Conservation (phyloP, 169 alveolate genomes). For the Plasmodium knowlesi region DNA sequence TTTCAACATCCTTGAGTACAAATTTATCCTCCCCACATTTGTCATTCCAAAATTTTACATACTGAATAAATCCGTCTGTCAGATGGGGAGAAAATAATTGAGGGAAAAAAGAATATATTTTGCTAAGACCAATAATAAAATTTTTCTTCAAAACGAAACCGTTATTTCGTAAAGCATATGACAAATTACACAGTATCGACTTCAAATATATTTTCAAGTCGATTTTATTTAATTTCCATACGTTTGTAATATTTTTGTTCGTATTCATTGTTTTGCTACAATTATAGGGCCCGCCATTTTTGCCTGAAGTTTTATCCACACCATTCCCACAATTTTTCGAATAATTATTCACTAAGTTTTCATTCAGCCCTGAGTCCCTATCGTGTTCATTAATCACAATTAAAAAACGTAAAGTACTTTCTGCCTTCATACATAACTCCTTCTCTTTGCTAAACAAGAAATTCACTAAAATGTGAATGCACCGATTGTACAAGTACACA, state of each 20-base stretch:
- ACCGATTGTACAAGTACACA: conserved; percentile 31
- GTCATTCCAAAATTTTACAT: conserved; percentile 16
- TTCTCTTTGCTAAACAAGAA: conserved; percentile 42
- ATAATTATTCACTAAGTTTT: background rate
- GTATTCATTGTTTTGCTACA: background rate
- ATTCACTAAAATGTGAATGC: conserved; percentile 46
- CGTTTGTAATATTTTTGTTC: conserved; percentile 4
- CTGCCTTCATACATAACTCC: conserved; percentile 27
- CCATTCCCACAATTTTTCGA: background rate
- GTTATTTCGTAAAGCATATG: conserved; percentile 46
- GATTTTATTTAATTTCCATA: conserved; percentile 35
- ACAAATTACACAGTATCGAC: conserved; percentile 36
- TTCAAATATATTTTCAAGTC: conserved; percentile 44
- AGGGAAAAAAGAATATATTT: conserved; percentile 57
- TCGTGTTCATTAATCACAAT: conserved; percentile 24
- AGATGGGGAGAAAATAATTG: conserved; percentile 29
- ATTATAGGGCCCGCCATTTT: background rate
- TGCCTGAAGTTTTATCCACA: background rate
- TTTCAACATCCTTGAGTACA: conserved; percentile 11
- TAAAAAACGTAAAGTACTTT: conserved; percentile 5
- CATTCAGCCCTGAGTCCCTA: conserved; percentile 3
- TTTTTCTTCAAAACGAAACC: conserved; percentile 9
- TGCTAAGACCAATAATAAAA: conserved; percentile 65
- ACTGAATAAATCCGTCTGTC: conserved; percentile 41
- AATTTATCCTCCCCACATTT: background rate